Percentiles rank a stretch among this genome's conserved stretches.
Conservation (phyloP, 2,329 filamentous ascomycete genomes). For the Penicillium crustosum region DNA sequence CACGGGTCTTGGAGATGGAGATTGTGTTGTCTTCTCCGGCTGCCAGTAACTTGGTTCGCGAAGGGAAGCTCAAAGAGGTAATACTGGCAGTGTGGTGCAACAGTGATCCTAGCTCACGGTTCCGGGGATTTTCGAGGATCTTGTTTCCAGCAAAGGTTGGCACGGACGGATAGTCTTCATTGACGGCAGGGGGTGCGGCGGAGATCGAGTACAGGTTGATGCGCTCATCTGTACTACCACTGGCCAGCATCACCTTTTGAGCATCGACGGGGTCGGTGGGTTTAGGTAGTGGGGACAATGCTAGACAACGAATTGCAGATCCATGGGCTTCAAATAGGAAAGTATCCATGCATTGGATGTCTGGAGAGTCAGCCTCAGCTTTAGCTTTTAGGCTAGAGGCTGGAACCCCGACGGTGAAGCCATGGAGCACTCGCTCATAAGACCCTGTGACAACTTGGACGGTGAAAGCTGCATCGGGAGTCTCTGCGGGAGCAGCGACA, state of each 20-base stretch:
- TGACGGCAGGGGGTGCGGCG: slow-evolving; percentile 60
- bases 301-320: slow-evolving; percentile 85
- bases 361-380: slow-evolving; percentile 28
- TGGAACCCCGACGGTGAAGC: slow-evolving; percentile 74
- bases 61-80: slow-evolving; percentile 77
- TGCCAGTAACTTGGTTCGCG: slow-evolving; percentile 82
- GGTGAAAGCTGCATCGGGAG: slow-evolving; percentile 49
- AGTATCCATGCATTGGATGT: slow-evolving; percentile 76
- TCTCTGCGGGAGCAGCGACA: slow-evolving; percentile 25
- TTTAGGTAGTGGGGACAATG: slow-evolving; percentile 73
- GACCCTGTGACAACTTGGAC: slow-evolving; percentile 90
- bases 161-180: slow-evolving; percentile 57
- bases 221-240: slow-evolving; percentile 87
- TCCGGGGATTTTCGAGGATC: slow-evolving; percentile 79
- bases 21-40: slow-evolving; percentile 88
- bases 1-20: slow-evolving; percentile 79
- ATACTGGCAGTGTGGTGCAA: slow-evolving; percentile 83
- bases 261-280: slow-evolving; percentile 50
- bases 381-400: slow-evolving; percentile 27
- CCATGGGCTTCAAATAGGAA: slow-evolving; percentile 95
- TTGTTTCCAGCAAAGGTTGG: slow-evolving; percentile 69
- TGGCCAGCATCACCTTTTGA: slow-evolving; percentile 87
- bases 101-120: slow-evolving; percentile 82
- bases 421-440: slow-evolving; percentile 90
- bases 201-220: slow-evolving; percentile 94